Evolutionary conservation across 306 rosid species (phyloP).

Genomic region (Rosa persica): DNA sequence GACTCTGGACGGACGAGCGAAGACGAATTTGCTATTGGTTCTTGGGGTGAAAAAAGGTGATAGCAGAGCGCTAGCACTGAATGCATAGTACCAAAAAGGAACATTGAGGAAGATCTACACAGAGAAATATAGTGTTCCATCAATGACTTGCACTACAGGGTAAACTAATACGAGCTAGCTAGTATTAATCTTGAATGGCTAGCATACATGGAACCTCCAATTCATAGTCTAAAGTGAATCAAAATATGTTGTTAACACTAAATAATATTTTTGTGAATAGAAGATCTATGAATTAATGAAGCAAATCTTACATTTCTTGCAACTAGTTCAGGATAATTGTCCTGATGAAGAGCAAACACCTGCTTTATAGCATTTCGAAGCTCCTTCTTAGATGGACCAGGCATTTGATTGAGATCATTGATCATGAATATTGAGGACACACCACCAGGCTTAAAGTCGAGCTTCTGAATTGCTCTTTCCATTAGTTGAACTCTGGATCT

Average conservation of each 20-base stretch:
- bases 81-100: constrained; percentile 84
- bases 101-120: constrained; percentile 77
- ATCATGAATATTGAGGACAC: constrained; percentile 62
- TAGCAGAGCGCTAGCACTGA: constrained; percentile 28
- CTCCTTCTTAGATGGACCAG: constrained; percentile 66
- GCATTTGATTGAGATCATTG: constrained; percentile 65
- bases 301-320: constrained; percentile 42
- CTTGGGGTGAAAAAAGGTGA: constrained; percentile 63
- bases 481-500: constrained; percentile 64
- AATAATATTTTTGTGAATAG: background rate
- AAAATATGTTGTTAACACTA: background rate
- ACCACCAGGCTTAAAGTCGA: constrained; percentile 65
- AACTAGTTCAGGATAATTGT: constrained; percentile 73
- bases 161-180: background rate
- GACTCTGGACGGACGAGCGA: constrained; percentile 69
- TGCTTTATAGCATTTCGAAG: constrained; percentile 74
- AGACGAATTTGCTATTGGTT: constrained; percentile 72
- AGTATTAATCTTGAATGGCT: background rate
- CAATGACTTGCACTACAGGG: background rate
- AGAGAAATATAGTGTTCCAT: background rate
- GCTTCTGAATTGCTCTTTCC: constrained; percentile 60
- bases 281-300: background rate
- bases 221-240: background rate
- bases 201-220: background rate
- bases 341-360: constrained; percentile 65